These are phyloP conservation scores for Alternaria sp. DNA, from an alignment of 2,329 filamentous ascomycete species.

Conservation along the genomic window DNA sequence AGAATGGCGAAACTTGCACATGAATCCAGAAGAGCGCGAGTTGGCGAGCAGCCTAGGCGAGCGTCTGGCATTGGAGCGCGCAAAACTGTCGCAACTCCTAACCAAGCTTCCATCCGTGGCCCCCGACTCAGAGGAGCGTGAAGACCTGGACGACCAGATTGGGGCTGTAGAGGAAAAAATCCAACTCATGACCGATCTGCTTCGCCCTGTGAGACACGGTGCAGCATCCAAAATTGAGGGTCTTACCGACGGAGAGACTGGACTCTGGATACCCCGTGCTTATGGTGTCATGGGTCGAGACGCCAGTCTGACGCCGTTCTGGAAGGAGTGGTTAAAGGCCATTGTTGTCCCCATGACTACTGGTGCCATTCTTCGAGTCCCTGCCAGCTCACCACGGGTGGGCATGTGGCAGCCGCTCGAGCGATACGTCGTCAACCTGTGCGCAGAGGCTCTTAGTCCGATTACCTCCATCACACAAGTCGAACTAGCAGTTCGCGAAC, in stretches of 20 bases:
- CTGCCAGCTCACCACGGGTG: conserved; percentile 85
- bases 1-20: conserved; percentile 67
- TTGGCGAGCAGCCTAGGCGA: conserved; percentile 90
- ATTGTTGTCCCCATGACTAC: conserved; percentile 96
- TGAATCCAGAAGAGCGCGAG: conserved; percentile 90
- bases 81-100: conserved; percentile 86
- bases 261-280: conserved; percentile 92
- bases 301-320: conserved; percentile 83
- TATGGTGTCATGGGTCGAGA: conserved; percentile 93
- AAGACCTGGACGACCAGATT: conserved; percentile 90
- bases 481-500: conserved; percentile 85
- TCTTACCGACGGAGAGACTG: conserved; percentile 91
- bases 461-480: conserved; percentile 95
- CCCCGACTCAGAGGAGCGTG: conserved; percentile 82
- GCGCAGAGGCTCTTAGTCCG: conserved; percentile 91
- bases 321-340: conserved; percentile 98
- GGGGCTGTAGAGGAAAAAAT: conserved; percentile 98
- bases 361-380: conserved; percentile 80
- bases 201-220: conserved; percentile 89
- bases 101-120: conserved; percentile 80
- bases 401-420: conserved; percentile 97
- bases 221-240: conserved; percentile 98
- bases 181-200: conserved; percentile 91
- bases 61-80: conserved; percentile 83
- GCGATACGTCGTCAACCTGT: conserved; percentile 95